Evolutionary conservation across 202 grass and related monocot genomes (phyloP).

Genomic region (Schoenoplectus tabernaemontani): DNA sequence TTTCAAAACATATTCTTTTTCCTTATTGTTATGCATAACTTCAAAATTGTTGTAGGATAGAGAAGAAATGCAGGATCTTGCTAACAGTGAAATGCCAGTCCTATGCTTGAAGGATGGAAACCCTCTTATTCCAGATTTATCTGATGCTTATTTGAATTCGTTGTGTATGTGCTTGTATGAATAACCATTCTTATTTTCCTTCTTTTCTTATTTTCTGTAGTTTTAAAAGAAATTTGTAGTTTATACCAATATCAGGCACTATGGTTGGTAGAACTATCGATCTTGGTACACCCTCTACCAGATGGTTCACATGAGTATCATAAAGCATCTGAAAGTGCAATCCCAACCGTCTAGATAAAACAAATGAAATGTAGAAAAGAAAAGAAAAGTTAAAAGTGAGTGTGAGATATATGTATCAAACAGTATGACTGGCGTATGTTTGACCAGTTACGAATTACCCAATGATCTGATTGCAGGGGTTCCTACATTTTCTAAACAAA

Average conservation of each 20-base stretch:
- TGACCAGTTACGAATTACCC: not conserved
- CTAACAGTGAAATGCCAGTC: constrained; percentile 57
- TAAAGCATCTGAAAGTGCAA: not conserved
- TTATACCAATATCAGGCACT: not conserved
- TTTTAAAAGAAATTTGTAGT: not conserved
- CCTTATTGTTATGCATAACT: constrained; percentile 27
- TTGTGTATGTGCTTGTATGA: constrained; percentile 54
- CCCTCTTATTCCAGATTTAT: constrained; percentile 89
- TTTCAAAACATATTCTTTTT: not conserved
- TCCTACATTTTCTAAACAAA: too few species aligned
- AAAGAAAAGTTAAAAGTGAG: not conserved
- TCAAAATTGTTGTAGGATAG: constrained; percentile 50
- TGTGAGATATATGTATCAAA: not conserved
- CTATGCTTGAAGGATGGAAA: constrained; percentile 78
- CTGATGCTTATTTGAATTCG: constrained; percentile 62
- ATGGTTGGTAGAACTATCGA: not conserved
- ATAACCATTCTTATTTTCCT: not conserved
- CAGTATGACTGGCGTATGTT: not conserved
- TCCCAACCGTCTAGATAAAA: not conserved
- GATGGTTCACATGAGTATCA: not conserved
- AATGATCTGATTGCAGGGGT: not conserved
- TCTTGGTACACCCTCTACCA: not conserved
- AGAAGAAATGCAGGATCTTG: constrained; percentile 48
- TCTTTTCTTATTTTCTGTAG: not conserved
- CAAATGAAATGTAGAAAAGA: not conserved